Base-by-base conservation (phyloP, 2,329 filamentous ascomycete species). In the Xylariaceae sp. region DNA sequence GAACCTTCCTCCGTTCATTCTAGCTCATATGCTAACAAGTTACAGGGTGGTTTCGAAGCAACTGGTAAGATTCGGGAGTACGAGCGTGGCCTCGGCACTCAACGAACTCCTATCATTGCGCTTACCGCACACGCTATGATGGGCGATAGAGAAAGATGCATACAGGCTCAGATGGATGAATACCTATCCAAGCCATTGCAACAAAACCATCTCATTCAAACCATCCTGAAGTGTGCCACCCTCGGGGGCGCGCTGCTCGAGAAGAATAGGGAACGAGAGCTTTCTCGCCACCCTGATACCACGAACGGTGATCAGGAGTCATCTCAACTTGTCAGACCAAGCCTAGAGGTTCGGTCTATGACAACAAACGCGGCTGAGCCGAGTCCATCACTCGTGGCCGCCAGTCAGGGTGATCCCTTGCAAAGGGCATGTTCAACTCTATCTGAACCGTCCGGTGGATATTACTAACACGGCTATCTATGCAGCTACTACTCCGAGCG, bases 111-210 rank as follows among this genome's bases (percentile, higher is more conserved):
- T 12, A 96, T 98, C 61, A 95, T 98, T 59, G 93, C 93, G 2
- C 78, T 98, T 36, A 98, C 93, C 11, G 93, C 93, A 1, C 93
- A 98, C 69, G 93, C 93, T 58, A 98, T 98, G 93, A 84, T 97
- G 73, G 93, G 93, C 54, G 93, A 98, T 63, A 82, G 93, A 40
- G 93, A 98, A 66, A 95, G 95, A 74, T 98, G 93, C 67, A 94
- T 98, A 50, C 89, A 95, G 65, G 93, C 92, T 8, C 90, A 97
- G 71, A 98, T 98, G 93, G 93, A 98, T 66, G 93, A 98, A 67
- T 98, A 98, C 64, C 75, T 98, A 34, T 95, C 92, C 16, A 98
- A 98, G 66, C 92, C 92, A 21, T 75, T 97, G 50, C 94, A 96
- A 67, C 92, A 95, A 64, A 96, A 95, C 65, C 89, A 95, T 66